Evolutionary conservation across 1,284 basidiomycete genomes (phyloP).

Genomic region (Malassezia vespertilionis): DNA sequence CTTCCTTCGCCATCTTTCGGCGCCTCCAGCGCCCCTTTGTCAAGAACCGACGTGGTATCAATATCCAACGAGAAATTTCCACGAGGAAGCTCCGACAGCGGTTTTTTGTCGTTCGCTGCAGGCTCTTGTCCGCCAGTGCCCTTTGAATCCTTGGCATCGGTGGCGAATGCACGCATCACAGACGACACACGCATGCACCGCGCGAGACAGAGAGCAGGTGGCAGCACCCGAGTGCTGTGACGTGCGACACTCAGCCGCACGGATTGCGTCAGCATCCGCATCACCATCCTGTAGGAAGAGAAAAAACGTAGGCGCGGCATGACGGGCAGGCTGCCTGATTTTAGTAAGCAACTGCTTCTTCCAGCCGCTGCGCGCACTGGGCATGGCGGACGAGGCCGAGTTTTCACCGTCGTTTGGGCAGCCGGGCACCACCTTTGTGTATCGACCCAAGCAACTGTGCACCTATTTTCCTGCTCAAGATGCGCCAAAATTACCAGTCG

Average conservation of each 20-base stretch:
- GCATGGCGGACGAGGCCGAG: background rate
- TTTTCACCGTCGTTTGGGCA: constrained; percentile 17
- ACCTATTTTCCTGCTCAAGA: background rate
- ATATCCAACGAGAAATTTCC: constrained; percentile 12
- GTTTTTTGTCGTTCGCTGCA: no score
- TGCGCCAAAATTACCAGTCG: constrained; percentile 19
- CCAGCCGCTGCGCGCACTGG: no score
- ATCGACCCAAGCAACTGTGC: constrained; percentile 2
- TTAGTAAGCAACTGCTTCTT: no score
- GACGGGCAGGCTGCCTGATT: no score
- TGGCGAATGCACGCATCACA: no score
- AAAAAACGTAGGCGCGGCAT: background rate
- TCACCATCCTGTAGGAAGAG: background rate
- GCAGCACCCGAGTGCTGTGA: no score
- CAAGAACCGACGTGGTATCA: constrained; percentile 13
- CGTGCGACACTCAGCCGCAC: no score
- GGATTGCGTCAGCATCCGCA: background rate
- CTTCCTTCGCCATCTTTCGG: constrained; percentile 4
- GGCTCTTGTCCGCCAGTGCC: no score
- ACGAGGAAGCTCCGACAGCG: background rate
- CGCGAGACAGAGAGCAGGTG: no score
- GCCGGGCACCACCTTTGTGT: constrained; percentile 8
- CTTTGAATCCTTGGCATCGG: no score
- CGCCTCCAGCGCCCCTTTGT: constrained; percentile 5
- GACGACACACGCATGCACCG: no score